Percentiles rank a stretch among this genome's conserved stretches.
Evolutionary conservation across 1,284 basidiomycete species (phyloP).

Genomic region (Tausonia pullulans): DNA sequence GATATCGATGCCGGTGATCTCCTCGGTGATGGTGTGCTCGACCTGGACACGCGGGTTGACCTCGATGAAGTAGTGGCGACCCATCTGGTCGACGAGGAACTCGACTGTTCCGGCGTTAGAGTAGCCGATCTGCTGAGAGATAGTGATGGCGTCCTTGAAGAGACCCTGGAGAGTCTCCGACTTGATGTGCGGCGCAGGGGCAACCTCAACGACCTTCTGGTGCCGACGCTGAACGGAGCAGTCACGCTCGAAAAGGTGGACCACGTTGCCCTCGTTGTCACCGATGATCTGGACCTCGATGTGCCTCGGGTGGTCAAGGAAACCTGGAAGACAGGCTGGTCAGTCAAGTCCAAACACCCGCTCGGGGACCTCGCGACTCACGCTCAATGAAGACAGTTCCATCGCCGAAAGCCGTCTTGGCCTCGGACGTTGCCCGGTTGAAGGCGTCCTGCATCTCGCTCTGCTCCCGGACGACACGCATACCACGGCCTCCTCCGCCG

Average conservation of each 20-base stretch:
- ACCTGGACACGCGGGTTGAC: constrained; percentile 95
- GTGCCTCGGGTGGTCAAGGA: constrained; percentile 90
- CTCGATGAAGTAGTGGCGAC: constrained; percentile 96
- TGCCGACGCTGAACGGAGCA: constrained; percentile 96
- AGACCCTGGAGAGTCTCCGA: constrained; percentile 85
- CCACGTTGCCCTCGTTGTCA: constrained; percentile 76
- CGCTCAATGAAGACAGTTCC: constrained; percentile 98
- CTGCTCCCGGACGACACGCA: constrained; percentile 93
- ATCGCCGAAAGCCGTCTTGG: constrained; percentile 92
- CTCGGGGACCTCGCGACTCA: constrained; percentile 21
- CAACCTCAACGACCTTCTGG: constrained; percentile 98
- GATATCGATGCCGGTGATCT: constrained; percentile 97
- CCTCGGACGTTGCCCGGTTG: constrained; percentile 87
- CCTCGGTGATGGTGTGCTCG: constrained; percentile 98
- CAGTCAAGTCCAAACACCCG: not conserved
- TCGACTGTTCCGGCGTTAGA: constrained; percentile 95
- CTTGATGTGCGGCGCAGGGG: constrained; percentile 85
- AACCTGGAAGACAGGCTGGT: constrained; percentile 33
- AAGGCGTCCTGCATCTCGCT: constrained; percentile 84
- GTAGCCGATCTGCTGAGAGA: constrained; percentile 85
- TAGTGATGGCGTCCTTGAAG: constrained; percentile 80
- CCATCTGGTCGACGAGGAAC: constrained; percentile 91
- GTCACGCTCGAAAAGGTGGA: constrained; percentile 96
- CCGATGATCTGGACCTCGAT: constrained; percentile 95
- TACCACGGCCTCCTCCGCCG: constrained; percentile 96